phyloP scores from a whole-genome alignment of 495 filamentous ascomycete species.

The Chlorociboria aeruginascens region DNA sequence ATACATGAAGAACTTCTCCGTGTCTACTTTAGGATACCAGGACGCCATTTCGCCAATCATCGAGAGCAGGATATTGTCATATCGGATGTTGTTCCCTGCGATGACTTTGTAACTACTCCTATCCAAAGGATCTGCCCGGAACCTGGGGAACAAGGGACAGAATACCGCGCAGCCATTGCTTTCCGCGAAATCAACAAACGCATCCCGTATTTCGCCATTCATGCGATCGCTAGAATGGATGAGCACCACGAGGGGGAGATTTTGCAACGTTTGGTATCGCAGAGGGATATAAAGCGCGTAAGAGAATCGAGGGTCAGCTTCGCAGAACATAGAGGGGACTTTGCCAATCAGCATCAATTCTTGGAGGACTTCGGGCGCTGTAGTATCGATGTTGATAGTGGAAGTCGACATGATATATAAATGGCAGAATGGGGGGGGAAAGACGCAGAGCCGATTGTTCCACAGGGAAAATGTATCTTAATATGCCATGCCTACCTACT shows the following conservation, averaged over 20 bases:
- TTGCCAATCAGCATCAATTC: constrained; percentile 15
- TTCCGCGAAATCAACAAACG: constrained; percentile 15
- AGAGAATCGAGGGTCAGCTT: constrained; percentile 18
- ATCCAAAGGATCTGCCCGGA: constrained; percentile 16
- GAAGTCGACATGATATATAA: background rate
- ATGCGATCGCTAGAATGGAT: constrained; percentile 19
- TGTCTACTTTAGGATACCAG: constrained; percentile 19
- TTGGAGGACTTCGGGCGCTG: constrained; percentile 13
- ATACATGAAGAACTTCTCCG: constrained; percentile 18
- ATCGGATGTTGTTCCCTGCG: constrained; percentile 13
- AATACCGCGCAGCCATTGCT: constrained; percentile 15
- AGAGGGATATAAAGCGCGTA: constrained; percentile 19
- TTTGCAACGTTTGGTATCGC: constrained; percentile 3
- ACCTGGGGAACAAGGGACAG: constrained; percentile 18
- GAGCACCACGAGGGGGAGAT: constrained; percentile 18
- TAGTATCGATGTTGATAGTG: constrained; percentile 8
- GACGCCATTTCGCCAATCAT: constrained; percentile 19
- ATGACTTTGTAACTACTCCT: constrained; percentile 19
- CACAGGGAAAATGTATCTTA: no score
- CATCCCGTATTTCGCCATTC: constrained; percentile 8
- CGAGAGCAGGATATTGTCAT: constrained; percentile 14
- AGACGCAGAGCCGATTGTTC: no score
- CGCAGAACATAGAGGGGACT: constrained; percentile 13
- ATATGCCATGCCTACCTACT: no score
- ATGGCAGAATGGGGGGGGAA: no score